A percentile compares a stretch with the other conserved stretches of the same genome.
Conservation (phyloP, 208 protist species). For the Angomonas ambiguus region DNA sequence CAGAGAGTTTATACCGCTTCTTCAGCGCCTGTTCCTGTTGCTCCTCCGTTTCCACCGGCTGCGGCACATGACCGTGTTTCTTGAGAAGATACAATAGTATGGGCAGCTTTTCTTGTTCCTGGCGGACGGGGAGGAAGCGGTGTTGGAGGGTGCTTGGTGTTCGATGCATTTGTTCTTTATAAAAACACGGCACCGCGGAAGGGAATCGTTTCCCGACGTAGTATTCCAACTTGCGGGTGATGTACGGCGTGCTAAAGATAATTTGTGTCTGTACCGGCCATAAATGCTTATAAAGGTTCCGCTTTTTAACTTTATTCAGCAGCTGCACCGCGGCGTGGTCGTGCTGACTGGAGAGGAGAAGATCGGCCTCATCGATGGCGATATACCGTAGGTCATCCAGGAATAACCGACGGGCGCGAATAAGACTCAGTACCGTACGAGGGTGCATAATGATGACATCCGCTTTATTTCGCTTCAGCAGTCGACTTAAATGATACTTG, state of each 20-base stretch:
- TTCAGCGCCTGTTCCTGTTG: conserved; percentile 36
- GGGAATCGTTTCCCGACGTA: conserved; percentile 51
- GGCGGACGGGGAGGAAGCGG: conserved; percentile 51
- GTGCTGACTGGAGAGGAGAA: conserved; percentile 66
- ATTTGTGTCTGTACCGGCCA: conserved; percentile 85
- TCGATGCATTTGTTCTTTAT: conserved; percentile 58
- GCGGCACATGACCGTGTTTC: conserved; percentile 52
- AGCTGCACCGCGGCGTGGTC: conserved; percentile 76
- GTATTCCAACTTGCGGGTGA: conserved; percentile 75
- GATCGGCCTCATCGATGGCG: conserved; percentile 83
- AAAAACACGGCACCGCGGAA: conserved; percentile 51
- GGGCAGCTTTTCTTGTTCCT: conserved; percentile 54
- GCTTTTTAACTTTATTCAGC: conserved; percentile 67
- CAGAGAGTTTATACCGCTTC: conserved; percentile 34
- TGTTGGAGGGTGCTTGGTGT: conserved; percentile 44
- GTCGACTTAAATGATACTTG: conserved; percentile 55
- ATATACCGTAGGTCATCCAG: conserved; percentile 86
- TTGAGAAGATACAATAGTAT: conserved; percentile 57
- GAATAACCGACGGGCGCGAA: conserved; percentile 69
- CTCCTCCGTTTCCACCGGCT: conserved; percentile 39
- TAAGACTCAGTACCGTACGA: conserved; percentile 55
- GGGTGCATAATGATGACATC: conserved; percentile 85
- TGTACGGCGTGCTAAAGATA: conserved; percentile 68
- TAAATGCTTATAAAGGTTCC: conserved; percentile 71
- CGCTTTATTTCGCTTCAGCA: conserved; percentile 51